Base-by-base conservation (phyloP, 805 yeast species). In the Hanseniaspora vineae region DNA sequence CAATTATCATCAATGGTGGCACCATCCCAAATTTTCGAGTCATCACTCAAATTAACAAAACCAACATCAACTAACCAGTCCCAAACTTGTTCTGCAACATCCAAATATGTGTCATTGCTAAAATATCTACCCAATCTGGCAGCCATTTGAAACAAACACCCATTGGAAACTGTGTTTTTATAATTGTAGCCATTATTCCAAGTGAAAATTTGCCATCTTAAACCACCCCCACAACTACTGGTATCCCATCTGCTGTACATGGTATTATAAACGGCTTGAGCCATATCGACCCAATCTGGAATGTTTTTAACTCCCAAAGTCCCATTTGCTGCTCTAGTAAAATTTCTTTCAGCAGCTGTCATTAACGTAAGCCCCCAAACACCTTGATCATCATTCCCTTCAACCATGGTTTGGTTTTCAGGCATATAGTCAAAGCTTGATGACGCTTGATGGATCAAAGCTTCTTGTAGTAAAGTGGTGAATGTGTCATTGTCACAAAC, bases 381-480 rank as follows among this genome's bases (percentile, higher is more conserved):
- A 1, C 85, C 96, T 68, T 90, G 97, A 70, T 90, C 97, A 72
- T 90, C 98, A 61, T 90, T 90, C 58, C 97, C 98, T 66, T 90
- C 97, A 1, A 95, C 84, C 35, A 88, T 79, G 11, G 89, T 77
- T 66, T 89, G 96, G 64, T 87, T 86, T 51, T 78, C 68, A 4
- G 97, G 96, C 64, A 90, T 80, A 65, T 80, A 92, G 66, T 90
- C 81, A 67, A 77, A 68, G 60, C 80, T 72, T 11, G 75, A 76
- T 44, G 90, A 90, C 10, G 77, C 76, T 65, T 90, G 97, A 58
- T 77, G 79, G 46, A 76, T 59, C 39, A 48, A 35, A 13, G 92
- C 87, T 12, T 71, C 67, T 56, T 74, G 74, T 50, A 87, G 68
- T 15, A 75, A 48, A 2, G 69, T 67, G 47, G 75, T 78, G 56